Percentiles rank a stretch among this genome's conserved stretches.
These are phyloP conservation scores for Filosporella fistucella DNA, from an alignment of 495 filamentous ascomycete species.

Conservation along the genomic window DNA sequence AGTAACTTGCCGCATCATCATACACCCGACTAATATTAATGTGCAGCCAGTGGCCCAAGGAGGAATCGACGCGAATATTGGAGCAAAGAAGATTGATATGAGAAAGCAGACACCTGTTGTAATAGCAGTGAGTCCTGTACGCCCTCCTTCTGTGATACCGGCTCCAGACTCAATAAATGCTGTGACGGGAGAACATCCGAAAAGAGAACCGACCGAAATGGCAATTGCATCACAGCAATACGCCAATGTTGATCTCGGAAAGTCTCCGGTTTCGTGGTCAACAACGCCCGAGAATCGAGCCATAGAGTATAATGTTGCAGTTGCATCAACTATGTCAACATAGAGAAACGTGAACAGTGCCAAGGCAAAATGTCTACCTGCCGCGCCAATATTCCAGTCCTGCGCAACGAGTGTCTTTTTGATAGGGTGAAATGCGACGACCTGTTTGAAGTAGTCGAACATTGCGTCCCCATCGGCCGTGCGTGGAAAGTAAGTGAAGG, in stretches of 20 bases:
- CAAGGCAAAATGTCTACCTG: conserved; percentile 59
- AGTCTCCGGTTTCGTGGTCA: conserved; percentile 51
- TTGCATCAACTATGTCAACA: conserved; percentile 72
- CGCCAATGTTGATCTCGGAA: conserved; percentile 65
- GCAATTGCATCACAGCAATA: conserved; percentile 59
- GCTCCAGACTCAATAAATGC: conserved; percentile 81
- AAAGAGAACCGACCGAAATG: conserved; percentile 71
- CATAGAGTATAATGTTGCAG: conserved; percentile 73
- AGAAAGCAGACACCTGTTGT: conserved; percentile 72
- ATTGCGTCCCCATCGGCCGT: conserved; percentile 55
- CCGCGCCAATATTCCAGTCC: conserved; percentile 59
- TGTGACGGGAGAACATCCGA: conserved; percentile 72
- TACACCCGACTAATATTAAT: conserved; percentile 61
- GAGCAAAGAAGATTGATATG: conserved; percentile 75
- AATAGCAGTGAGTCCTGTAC: conserved; percentile 73
- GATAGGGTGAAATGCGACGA: conserved; percentile 76
- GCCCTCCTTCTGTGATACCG: conserved; percentile 77
- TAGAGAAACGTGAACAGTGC: conserved; percentile 83
- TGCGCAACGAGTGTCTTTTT: conserved; percentile 57
- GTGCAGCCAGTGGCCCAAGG: conserved; percentile 83
- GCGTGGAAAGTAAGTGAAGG: conserved; percentile 76
- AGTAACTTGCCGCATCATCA: conserved; percentile 53
- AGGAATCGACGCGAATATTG: conserved; percentile 77
- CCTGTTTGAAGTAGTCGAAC: conserved; percentile 75
- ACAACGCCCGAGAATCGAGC: conserved; percentile 69